Evolutionary conservation across 2,329 filamentous ascomycete species (phyloP).

Genomic region (Pleomassaria siparia): DNA sequence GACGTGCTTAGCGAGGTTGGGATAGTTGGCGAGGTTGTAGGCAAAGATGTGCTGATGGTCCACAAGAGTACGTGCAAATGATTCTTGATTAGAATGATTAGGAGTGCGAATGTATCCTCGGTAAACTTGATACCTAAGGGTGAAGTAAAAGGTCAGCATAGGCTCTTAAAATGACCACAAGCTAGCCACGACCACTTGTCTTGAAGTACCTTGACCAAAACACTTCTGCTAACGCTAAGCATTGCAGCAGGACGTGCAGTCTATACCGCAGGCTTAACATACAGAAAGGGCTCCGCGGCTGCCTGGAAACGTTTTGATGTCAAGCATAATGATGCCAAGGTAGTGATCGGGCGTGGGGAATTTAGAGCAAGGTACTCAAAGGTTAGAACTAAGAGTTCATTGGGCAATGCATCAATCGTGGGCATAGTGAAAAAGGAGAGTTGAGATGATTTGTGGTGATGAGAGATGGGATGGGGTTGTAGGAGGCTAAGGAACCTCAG

Average conservation of each 20-base stretch:
- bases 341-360: background rate
- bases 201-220: too few relatives aligned
- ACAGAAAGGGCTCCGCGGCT: background rate
- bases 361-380: background rate
- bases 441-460: background rate
- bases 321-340: background rate
- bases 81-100: background rate
- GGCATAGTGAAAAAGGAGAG: background rate
- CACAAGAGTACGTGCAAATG: background rate
- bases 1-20: background rate
- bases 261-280: too few relatives aligned
- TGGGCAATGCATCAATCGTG: background rate
- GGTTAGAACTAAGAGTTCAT: background rate
- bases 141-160: too few relatives aligned
- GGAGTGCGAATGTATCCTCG: background rate
- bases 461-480: background rate
- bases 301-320: background rate
- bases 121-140: background rate
- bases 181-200: too few relatives aligned
- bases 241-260: too few relatives aligned
- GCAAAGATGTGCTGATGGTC: slow-evolving; percentile 1
- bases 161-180: too few relatives aligned
- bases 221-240: too few relatives aligned
- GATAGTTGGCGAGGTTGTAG: background rate
- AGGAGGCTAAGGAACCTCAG: too few relatives aligned